A percentile compares a stretch with the other conserved stretches of the same genome.
Conservation (phyloP, 208 protist genomes). For the Leishmania turanica region DNA sequence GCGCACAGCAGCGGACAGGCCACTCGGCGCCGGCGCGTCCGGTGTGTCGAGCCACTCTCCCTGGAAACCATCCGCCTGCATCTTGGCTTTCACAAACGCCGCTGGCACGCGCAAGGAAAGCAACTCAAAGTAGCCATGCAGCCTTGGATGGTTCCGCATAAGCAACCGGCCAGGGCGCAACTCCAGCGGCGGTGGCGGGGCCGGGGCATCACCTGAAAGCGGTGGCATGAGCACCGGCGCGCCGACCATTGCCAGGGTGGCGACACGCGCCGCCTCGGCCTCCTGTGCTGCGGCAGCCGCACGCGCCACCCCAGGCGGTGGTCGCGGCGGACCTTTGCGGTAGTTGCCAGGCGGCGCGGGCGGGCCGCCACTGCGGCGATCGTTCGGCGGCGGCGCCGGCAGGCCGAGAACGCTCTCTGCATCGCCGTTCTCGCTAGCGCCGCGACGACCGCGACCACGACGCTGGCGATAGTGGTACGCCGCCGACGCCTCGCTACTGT, state of each 20-base stretch:
- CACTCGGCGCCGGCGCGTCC: conserved; percentile 43
- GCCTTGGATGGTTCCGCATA: conserved; percentile 52
- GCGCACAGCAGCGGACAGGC: conserved; percentile 25
- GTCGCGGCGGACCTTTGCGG: conserved; percentile 21
- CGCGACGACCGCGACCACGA: not conserved
- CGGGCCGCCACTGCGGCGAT: not conserved
- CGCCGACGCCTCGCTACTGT: conserved; percentile 4
- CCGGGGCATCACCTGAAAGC: conserved; percentile 18
- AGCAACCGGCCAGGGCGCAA: conserved; percentile 27
- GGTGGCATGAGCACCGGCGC: conserved; percentile 23
- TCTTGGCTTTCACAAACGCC: conserved; percentile 55
- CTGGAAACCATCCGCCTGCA: conserved; percentile 57
- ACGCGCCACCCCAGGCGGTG: conserved; percentile 11
- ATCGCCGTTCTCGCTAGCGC: not conserved
- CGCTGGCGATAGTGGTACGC: conserved; percentile 13
- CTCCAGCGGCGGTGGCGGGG: conserved; percentile 49
- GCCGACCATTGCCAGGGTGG: conserved; percentile 25
- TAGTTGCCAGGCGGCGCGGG: conserved; percentile 10
- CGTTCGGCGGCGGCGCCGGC: not conserved
- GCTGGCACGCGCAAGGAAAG: conserved; percentile 49
- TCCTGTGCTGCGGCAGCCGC: conserved; percentile 18
- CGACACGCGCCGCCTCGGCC: conserved; percentile 12
- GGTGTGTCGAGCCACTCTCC: conserved; percentile 70
- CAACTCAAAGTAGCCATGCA: conserved; percentile 76
- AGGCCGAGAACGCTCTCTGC: not conserved